A percentile compares a stretch with the other conserved stretches of the same genome.
Evolutionary conservation across 2,329 filamentous ascomycete species (phyloP).

Genomic region (Diaporthe helianthi): DNA sequence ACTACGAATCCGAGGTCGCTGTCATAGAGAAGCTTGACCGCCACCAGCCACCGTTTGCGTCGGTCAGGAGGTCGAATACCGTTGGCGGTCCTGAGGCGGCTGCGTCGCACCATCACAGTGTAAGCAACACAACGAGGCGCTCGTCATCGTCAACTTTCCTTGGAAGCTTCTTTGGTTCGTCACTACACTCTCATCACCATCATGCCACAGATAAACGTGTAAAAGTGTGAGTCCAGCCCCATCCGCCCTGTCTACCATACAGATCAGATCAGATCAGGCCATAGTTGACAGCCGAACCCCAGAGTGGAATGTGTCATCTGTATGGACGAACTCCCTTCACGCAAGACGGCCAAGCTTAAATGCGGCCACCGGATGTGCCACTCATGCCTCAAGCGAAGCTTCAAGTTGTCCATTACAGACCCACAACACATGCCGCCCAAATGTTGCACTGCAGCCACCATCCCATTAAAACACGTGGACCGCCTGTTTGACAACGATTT

Average conservation of each 20-base stretch:
- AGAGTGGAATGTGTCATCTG: constrained; percentile 79
- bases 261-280: constrained; percentile 31
- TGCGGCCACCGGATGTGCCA: constrained; percentile 87
- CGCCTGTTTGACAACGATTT: constrained; percentile 75
- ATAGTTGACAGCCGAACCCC: constrained; percentile 34
- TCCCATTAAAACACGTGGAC: constrained; percentile 79
- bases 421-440: constrained; percentile 83
- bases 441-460: constrained; percentile 78
- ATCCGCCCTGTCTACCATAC: neutral
- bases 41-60: constrained; percentile 39
- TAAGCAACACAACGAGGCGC: constrained; percentile 45
- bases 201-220: constrained; percentile 36
- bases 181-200: constrained; percentile 36
- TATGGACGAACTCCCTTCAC: constrained; percentile 69
- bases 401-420: constrained; percentile 78
- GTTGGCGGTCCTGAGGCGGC: constrained; percentile 45
- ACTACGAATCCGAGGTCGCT: constrained; percentile 43
- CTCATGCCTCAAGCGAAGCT: constrained; percentile 75
- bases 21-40: constrained; percentile 40
- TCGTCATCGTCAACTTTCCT: constrained; percentile 47
- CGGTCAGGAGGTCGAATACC: constrained; percentile 44
- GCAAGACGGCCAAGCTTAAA: constrained; percentile 72
- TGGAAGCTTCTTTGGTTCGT: constrained; percentile 43
- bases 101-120: constrained; percentile 44
- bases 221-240: constrained; percentile 38